A percentile compares a stretch with the other conserved stretches of the same genome.
phyloP scores from a whole-genome alignment of 495 filamentous ascomycete genomes.

The Aspergillus sparsus region DNA sequence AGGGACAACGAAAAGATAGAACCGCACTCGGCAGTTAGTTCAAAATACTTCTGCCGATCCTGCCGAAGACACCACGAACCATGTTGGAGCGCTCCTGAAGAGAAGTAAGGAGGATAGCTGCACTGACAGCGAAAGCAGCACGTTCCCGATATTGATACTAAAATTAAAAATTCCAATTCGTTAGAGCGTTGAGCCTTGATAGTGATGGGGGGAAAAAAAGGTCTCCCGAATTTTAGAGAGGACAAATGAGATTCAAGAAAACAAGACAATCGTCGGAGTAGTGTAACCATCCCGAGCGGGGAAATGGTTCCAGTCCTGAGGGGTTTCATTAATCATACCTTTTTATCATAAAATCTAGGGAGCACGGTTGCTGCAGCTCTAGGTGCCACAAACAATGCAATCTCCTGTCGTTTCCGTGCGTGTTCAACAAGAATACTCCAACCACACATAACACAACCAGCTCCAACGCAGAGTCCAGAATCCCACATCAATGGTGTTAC shows the following conservation, averaged over 20 bases:
- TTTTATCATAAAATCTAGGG: slow-evolving; percentile 69
- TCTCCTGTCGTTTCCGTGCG: slow-evolving; percentile 67
- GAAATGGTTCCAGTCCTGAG: slow-evolving; percentile 10
- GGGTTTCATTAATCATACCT: slow-evolving; percentile 43
- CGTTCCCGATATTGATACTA: slow-evolving; percentile 77
- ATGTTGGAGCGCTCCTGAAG: slow-evolving; percentile 62
- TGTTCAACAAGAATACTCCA: slow-evolving; percentile 82
- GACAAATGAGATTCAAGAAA: slow-evolving; percentile 16
- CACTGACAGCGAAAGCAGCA: slow-evolving; percentile 69
- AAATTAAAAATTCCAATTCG: slow-evolving; percentile 23
- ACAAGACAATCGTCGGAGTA: slow-evolving; percentile 11
- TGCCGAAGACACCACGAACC: slow-evolving; percentile 76
- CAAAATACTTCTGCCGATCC: slow-evolving; percentile 60
- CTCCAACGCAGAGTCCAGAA: slow-evolving; percentile 70
- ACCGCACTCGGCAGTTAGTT: slow-evolving; percentile 18
- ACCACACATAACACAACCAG: slow-evolving; percentile 78
- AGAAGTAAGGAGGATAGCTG: slow-evolving; percentile 73
- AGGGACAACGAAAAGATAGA: not conserved
- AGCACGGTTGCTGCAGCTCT: slow-evolving; percentile 76
- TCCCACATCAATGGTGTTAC: slow-evolving; percentile 62
- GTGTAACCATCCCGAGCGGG: slow-evolving; percentile 32
- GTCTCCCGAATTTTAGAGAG: not conserved
- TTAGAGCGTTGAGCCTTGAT: slow-evolving; percentile 24
- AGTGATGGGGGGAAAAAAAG: slow-evolving; percentile 5
- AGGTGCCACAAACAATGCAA: slow-evolving; percentile 84